These are phyloP conservation scores for Geosiphon pyriformis DNA, from an alignment of 192 early-diverging fungal genomes.

Conservation along the genomic window DNA sequence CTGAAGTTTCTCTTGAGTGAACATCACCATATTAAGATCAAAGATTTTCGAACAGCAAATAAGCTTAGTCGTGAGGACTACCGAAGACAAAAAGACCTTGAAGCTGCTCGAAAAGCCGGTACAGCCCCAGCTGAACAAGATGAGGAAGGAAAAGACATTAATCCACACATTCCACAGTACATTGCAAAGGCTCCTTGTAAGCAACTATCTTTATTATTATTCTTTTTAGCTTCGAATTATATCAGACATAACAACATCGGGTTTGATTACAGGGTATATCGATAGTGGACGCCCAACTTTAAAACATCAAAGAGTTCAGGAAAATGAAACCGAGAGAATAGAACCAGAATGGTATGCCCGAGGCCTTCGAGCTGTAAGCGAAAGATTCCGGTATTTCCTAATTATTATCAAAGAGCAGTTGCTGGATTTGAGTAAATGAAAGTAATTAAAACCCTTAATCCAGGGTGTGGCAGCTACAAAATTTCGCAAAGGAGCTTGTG, in stretches of 20 bases:
- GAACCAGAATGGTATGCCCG: conserved; percentile 75
- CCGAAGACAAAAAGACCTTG: conserved; percentile 87
- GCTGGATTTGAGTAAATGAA: no score
- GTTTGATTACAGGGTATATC: conserved; percentile 53
- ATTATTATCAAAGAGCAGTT: neutral
- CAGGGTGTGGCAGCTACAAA: conserved; percentile 82
- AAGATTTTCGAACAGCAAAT: conserved; percentile 17
- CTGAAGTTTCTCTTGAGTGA: neutral
- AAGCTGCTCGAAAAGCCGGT: conserved; percentile 93
- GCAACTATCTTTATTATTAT: conserved; percentile 33
- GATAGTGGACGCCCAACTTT: conserved; percentile 76
- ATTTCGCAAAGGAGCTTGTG: conserved; percentile 92
- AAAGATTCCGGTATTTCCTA: neutral
- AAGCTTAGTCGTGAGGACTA: conserved; percentile 95
- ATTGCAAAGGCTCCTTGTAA: conserved; percentile 92
- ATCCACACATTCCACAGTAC: conserved; percentile 97
- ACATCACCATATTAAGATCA: neutral
- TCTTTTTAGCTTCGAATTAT: neutral
- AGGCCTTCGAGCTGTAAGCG: conserved; percentile 60
- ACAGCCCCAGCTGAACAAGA: conserved; percentile 81
- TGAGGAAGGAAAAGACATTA: conserved; percentile 89
- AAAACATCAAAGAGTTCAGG: conserved; percentile 74
- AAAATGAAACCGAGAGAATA: conserved; percentile 25
- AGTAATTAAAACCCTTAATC: no score
- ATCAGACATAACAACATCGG: no score